Percentiles rank a stretch among this genome's conserved stretches.
Evolutionary conservation across 2,329 filamentous ascomycete genomes (phyloP).

Genomic region (Xylaria digitata): DNA sequence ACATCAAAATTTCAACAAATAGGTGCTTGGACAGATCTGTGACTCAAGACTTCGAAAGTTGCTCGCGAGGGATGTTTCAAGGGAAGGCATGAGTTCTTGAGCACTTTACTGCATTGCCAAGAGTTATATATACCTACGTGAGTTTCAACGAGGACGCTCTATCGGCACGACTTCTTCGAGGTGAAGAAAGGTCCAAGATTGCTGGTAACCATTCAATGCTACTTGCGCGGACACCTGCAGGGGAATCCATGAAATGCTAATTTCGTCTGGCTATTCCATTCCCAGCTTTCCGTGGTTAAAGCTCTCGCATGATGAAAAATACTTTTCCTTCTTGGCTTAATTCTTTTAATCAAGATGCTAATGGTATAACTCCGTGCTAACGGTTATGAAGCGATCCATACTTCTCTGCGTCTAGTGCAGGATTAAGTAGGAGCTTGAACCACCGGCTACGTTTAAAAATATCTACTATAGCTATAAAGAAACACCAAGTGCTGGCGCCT

Average conservation of each 20-base stretch:
- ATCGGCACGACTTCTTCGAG: background rate
- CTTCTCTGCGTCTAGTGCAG: no score
- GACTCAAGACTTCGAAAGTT: background rate
- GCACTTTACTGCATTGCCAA: background rate
- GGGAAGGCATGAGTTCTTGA: background rate
- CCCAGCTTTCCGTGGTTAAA: background rate
- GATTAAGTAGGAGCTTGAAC: background rate
- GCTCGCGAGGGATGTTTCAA: no score
- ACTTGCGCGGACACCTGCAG: background rate
- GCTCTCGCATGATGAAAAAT: background rate
- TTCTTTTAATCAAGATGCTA: background rate
- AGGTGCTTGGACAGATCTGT: background rate
- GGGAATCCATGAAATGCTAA: background rate
- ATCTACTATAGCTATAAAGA: background rate
- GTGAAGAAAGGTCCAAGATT: background rate
- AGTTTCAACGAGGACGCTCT: background rate
- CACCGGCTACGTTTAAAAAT: background rate
- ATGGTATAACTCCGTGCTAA: background rate
- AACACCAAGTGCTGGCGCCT: background rate
- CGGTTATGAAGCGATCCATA: no score
- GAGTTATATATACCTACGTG: background rate
- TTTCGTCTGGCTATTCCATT: background rate
- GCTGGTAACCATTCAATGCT: background rate
- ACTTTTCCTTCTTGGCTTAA: background rate
- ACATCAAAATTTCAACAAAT: background rate